Evolutionary conservation across 768 basidiomycete species (phyloP).

Genomic region (Boletus subcaerulescens): DNA sequence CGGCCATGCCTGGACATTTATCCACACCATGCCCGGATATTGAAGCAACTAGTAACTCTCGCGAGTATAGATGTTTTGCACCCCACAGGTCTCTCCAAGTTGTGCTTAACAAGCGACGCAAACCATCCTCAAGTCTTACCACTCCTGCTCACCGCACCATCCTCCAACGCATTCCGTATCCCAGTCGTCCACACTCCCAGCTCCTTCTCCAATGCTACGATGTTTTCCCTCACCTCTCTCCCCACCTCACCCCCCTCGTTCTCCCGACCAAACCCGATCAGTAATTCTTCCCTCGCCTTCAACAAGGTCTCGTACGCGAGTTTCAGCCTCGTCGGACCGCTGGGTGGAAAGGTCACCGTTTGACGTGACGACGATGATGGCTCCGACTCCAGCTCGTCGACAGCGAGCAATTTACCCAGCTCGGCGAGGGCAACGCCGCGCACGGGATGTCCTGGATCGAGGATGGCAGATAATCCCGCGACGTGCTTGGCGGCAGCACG

Average conservation of each 20-base stretch:
- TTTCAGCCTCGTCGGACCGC: constrained; percentile 58
- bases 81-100: no score
- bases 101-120: no score
- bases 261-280: constrained; percentile 66
- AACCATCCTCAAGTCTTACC: not conserved
- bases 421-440: constrained; percentile 74
- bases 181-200: constrained; percentile 66
- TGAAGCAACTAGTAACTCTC: not conserved
- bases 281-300: constrained; percentile 56
- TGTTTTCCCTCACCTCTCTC: constrained; percentile 51
- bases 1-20: no score
- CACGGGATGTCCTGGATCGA: constrained; percentile 70
- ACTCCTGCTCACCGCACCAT: constrained; percentile 22
- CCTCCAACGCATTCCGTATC: constrained; percentile 52
- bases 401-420: constrained; percentile 75
- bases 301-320: constrained; percentile 64
- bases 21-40: not conserved
- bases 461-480: constrained; percentile 51
- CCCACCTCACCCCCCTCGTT: constrained; percentile 76
- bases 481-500: constrained; percentile 52
- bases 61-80: no score
- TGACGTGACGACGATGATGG: constrained; percentile 28
- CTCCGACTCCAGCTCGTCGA: constrained; percentile 71
- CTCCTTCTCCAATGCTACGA: constrained; percentile 70
- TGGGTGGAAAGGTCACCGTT: constrained; percentile 54